Conservation (phyloP, 306 rosid species). For the Pyrus betulifolia region DNA sequence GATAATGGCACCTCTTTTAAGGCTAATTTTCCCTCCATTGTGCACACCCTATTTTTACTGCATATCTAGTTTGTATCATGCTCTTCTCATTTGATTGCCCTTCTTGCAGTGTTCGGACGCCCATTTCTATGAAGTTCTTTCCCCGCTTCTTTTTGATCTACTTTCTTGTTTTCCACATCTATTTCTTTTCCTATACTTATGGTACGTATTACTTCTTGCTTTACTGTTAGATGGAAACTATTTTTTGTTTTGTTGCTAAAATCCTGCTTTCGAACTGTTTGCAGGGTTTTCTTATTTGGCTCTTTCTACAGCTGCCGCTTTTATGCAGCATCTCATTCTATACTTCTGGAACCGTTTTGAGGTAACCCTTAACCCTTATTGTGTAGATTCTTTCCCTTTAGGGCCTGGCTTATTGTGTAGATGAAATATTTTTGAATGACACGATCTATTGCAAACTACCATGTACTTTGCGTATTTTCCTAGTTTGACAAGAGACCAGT, state of each 20-base stretch:
- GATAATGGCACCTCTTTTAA: not conserved
- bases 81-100: conserved; percentile 27
- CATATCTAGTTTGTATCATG: conserved; percentile 6
- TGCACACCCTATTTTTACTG: not conserved
- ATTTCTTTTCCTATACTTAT: conserved; percentile 88
- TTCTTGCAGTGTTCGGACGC: conserved; percentile 90
- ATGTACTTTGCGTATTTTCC: not conserved
- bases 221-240: not conserved
- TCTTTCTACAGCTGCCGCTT: conserved; percentile 93
- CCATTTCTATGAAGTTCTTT: conserved; percentile 98
- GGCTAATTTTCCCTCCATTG: not conserved
- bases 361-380: conserved; percentile 38
- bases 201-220: conserved; percentile 38
- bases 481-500: not conserved
- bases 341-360: conserved; percentile 98
- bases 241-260: not conserved
- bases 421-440: not conserved
- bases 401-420: not conserved
- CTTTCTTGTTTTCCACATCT: conserved; percentile 93
- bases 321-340: conserved; percentile 91
- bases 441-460: not conserved
- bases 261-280: not conserved
- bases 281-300: conserved; percentile 97
- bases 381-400: not conserved
- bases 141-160: conserved; percentile 98